Evolutionary conservation across 352 stramenopile species (phyloP).

Genomic region (Pythium oligandrum): DNA sequence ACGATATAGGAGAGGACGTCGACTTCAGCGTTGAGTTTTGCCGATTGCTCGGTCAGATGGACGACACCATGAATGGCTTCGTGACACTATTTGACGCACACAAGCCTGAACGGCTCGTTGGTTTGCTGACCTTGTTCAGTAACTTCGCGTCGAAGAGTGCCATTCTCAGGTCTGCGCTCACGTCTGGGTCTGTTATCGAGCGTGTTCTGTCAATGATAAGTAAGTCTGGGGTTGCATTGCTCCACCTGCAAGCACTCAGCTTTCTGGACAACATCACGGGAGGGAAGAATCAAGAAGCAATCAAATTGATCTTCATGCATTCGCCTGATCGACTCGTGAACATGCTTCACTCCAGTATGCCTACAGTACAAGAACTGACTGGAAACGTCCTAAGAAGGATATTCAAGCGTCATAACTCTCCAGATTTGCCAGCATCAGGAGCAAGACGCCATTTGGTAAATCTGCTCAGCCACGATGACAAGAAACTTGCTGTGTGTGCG

Average conservation of each 20-base stretch:
- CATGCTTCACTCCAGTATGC: slow-evolving; percentile 42
- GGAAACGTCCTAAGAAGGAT: slow-evolving; percentile 34
- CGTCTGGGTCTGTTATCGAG: slow-evolving; percentile 25
- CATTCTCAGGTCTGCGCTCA: slow-evolving; percentile 29
- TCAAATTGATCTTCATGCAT: slow-evolving; percentile 35
- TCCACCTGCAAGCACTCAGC: slow-evolving; percentile 41
- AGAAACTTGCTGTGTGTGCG: slow-evolving; percentile 19
- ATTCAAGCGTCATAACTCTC: slow-evolving; percentile 50
- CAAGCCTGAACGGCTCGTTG: slow-evolving; percentile 30
- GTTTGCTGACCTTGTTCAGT: slow-evolving; percentile 35
- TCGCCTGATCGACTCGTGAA: slow-evolving; percentile 55
- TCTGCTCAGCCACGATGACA: slow-evolving; percentile 17
- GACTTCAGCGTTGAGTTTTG: slow-evolving; percentile 26
- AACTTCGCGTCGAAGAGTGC: slow-evolving; percentile 30
- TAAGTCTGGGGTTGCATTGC: slow-evolving; percentile 22
- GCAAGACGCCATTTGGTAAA: slow-evolving; percentile 43
- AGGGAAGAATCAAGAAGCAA: slow-evolving; percentile 39
- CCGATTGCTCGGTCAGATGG: slow-evolving; percentile 23
- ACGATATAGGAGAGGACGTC: no score
- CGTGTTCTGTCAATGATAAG: slow-evolving; percentile 26
- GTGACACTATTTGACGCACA: slow-evolving; percentile 38
- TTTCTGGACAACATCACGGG: slow-evolving; percentile 48
- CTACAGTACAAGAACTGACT: slow-evolving; percentile 17
- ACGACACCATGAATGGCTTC: slow-evolving; percentile 23
- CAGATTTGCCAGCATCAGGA: slow-evolving; percentile 29